phyloP scores from a whole-genome alignment of 371 early-diverging fungal species.

The Circinella minor region DNA sequence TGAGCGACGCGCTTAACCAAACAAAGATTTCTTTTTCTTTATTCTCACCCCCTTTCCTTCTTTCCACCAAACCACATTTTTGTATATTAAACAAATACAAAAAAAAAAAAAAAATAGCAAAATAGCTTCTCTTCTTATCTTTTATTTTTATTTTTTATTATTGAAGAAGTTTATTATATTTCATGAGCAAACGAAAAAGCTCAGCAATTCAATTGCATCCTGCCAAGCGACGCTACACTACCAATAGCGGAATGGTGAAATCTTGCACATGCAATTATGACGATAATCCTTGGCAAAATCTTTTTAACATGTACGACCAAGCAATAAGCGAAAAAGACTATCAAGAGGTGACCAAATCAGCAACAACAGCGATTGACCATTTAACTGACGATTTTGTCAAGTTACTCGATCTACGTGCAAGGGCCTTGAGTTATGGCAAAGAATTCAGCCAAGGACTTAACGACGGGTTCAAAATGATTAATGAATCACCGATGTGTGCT shows the following conservation, averaged over 20 bases:
- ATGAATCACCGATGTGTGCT: neutral
- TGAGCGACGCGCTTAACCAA: too few species aligned
- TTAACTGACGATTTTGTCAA: neutral
- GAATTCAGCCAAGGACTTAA: neutral
- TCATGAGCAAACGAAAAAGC: slow-evolving; percentile 1
- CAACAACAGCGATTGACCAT: neutral
- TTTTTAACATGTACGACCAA: slow-evolving; percentile 7
- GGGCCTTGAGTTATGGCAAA: neutral
- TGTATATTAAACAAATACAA: too few species aligned
- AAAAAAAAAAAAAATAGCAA: neutral
- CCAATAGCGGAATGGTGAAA: neutral
- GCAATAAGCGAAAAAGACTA: neutral
- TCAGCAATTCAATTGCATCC: neutral
- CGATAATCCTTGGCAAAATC: slow-evolving; percentile 8
- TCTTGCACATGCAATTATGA: neutral
- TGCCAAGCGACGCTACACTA: neutral
- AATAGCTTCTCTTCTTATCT: neutral
- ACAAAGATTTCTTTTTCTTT: too few species aligned
- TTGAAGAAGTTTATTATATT: neutral
- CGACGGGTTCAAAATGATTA: slow-evolving; percentile 5
- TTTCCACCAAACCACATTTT: too few species aligned
- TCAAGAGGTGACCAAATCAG: neutral
- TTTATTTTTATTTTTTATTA: neutral
- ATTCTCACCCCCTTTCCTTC: too few species aligned
- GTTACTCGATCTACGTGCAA: neutral